Evolutionary conservation across 257 asterid genomes (phyloP), one percentile per base, ranked within the genome.

Genomic region (Solanum microdontum): DNA sequence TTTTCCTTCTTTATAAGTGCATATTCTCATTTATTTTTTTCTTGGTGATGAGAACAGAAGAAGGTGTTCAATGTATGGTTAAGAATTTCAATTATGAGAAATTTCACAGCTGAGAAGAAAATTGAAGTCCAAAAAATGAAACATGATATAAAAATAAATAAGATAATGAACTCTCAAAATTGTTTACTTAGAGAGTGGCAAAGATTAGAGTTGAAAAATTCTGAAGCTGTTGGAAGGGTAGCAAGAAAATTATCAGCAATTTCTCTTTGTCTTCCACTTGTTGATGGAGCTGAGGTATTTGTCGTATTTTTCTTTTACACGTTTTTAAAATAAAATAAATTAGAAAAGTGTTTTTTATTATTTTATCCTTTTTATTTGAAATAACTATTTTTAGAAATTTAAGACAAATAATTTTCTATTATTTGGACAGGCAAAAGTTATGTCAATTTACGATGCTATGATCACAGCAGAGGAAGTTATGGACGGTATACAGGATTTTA

Each of bases 221-320:
- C 82, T 6, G 97, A 94, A 89, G 96, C 94, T 9, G 90, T 94
- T 69, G 94, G 94, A 11, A 91, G 99, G 84, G 87, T 96, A 34
- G 90, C 91, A 15, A 90, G 97, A 87, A 95, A 96, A 79, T 85
- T 96, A 87, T 90, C 94, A 17, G 95, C 98, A 14, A n/a, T 94
- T 28, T 94, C 98, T 40, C 37, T 66, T 21, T 92, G 91, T 87
- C 93, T 96, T 26, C 98, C 96, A 33, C 90, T 96, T 32, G 89
- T 88, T 45, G 84, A 94, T 1, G 89, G 89, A 40, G 93, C 95
- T 19, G 37, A 94, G 95, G 98, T 92, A 90, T 64, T 1, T 11
- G 6, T 60, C 28, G 69, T 60, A 3, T 60, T 64, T 64, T 11
- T 11, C 17, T 64, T 64, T 64, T 64, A 64, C 3, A 58, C 26